Base-by-base conservation (phyloP, 1,284 basidiomycete species). In the Macrocybe sp. region DNA sequence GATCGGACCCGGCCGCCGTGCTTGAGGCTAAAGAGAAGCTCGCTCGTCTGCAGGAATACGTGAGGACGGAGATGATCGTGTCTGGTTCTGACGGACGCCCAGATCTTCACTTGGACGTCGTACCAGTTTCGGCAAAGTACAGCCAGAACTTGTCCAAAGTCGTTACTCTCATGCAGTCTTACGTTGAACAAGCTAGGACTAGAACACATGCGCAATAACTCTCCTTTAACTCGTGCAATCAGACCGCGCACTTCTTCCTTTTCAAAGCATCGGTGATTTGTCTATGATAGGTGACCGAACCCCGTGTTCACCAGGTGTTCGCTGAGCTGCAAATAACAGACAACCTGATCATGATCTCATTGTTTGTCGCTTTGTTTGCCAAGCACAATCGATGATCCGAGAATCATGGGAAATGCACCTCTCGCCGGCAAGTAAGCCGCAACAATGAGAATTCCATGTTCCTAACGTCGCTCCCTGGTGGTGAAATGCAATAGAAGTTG, bases 111-210 rank as follows among this genome's bases (percentile, higher is more conserved):
- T 59, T 89, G 51, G 82, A 87, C 53, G 80, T 94, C 6, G 73
- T 93, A 6, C 85, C 90, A 0, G 70, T 84, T 22, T 92, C 89
- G 33, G 92, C 84, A 14, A 93, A 92, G 69, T 89, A 74, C 62
- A 84, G 82, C 50, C 78, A 89, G 61, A 94, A 94, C 54, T 57
- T 94, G 60, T 70, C 69, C 44, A 78, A 72, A 57, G 75, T 88
- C 2, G 85, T 93, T 0, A 64, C 64, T 11, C 60, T 83, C 37
- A 79, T 94, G 72, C 73, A 79, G 40, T 63, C 64, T 30, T 86
- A 86, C 57, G 84, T 92, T 3, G 73, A 78, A 56, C 74, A 78
- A 47, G 85, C 85, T 43, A 58, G 22, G 22, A 22, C 22, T 22
- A 22, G 22, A 22, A 22, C 4, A 22, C 22, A 4, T 22, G 22